These are phyloP conservation scores for Podospora appendiculata DNA, from an alignment of 495 filamentous ascomycete species.

Conservation along the genomic window DNA sequence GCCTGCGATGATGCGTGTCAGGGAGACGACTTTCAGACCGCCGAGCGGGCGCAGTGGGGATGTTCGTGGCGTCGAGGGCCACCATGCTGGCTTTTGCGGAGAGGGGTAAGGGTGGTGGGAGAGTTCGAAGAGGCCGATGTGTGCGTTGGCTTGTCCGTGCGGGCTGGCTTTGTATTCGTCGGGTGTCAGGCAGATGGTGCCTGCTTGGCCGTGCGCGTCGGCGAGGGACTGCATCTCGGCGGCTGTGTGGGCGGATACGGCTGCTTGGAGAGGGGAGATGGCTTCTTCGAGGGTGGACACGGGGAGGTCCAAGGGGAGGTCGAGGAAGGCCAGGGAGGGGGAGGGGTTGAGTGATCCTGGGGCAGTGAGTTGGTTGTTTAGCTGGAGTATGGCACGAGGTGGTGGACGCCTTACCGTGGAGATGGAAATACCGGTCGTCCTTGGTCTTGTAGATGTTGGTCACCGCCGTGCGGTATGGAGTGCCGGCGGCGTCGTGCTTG, in stretches of 20 bases:
- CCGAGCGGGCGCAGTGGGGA: constrained; percentile 40
- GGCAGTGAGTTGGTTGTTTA: no score
- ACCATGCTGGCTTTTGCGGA: constrained; percentile 26
- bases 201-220: not conserved
- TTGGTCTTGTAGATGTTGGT: constrained; percentile 3
- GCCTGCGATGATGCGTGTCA: constrained; percentile 55
- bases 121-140: constrained; percentile 37
- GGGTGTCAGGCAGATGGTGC: not conserved
- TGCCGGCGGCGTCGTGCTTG: constrained; percentile 7
- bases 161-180: not conserved
- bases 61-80: constrained; percentile 24
- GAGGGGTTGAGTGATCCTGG: not conserved
- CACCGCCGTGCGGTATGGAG: constrained; percentile 14
- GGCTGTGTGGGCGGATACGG: not conserved
- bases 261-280: not conserved
- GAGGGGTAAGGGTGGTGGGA: constrained; percentile 16
- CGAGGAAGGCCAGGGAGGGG: not conserved
- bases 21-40: constrained; percentile 52
- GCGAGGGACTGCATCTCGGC: not conserved
- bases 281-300: not conserved
- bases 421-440: not conserved
- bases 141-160: constrained; percentile 5
- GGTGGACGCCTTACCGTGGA: not conserved
- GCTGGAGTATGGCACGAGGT: no score
- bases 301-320: not conserved